Percentiles rank a stretch among this genome's conserved stretches.
These are phyloP conservation scores for Neospora caninum DNA, from an alignment of 169 alveolate genomes.

Conservation along the genomic window DNA sequence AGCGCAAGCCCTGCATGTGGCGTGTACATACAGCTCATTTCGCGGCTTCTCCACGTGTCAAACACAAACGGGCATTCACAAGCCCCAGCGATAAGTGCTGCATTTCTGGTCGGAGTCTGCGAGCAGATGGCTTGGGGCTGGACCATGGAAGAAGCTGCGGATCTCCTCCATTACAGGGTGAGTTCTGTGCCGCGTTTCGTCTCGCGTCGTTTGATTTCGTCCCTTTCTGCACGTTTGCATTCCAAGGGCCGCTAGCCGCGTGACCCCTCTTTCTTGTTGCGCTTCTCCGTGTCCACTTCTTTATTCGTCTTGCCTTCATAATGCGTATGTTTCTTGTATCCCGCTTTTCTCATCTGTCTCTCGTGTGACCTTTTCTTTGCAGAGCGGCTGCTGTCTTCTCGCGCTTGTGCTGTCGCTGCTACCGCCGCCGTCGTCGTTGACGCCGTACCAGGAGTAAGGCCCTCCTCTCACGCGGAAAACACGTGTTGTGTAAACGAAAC, in stretches of 20 bases:
- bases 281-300: neutral
- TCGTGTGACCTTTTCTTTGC: neutral
- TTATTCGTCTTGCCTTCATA: neutral
- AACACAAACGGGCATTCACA: neutral
- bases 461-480: neutral
- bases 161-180: neutral
- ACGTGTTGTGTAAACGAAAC: neutral
- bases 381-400: conserved; percentile 39
- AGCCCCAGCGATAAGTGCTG: neutral
- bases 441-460: conserved; percentile 22
- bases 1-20: neutral
- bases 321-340: neutral
- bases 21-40: conserved; percentile 5
- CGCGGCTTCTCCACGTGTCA: neutral
- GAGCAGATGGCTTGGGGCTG: conserved; percentile 26
- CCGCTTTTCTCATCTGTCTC: no score
- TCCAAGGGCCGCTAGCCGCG: neutral
- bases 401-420: neutral
- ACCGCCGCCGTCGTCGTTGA: conserved; percentile 23
- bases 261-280: no score
- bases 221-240: neutral
- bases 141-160: neutral
- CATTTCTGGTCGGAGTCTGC: neutral
- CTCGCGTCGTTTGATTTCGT: neutral
- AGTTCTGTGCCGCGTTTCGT: neutral